These are phyloP conservation scores for Serendipita sp. DNA, from an alignment of 768 basidiomycete species.

Conservation along the genomic window DNA sequence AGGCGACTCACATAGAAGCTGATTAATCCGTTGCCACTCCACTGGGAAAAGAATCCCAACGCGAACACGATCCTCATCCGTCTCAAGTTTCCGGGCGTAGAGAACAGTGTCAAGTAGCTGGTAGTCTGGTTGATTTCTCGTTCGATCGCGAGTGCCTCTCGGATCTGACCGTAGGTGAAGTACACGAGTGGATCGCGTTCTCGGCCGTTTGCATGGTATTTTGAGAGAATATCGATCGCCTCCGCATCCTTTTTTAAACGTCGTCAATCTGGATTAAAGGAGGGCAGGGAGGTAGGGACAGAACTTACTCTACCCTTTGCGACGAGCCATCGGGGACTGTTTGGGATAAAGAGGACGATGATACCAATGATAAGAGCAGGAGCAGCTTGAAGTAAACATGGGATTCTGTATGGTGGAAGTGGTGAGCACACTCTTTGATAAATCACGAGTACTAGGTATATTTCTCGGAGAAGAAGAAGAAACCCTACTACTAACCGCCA, in stretches of 20 bases:
- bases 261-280: neutral
- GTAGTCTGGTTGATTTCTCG: constrained; percentile 34
- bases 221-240: constrained; percentile 44
- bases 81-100: constrained; percentile 34
- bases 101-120: constrained; percentile 32
- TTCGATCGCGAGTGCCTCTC: constrained; percentile 49
- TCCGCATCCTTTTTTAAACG: constrained; percentile 24
- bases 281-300: neutral
- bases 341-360: constrained; percentile 49
- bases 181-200: constrained; percentile 2
- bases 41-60: constrained; percentile 42
- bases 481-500: constrained; percentile 12
- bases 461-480: constrained; percentile 15
- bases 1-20: constrained; percentile 8
- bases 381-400: constrained; percentile 44
- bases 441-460: constrained; percentile 21
- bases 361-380: constrained; percentile 39
- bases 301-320: constrained; percentile 30
- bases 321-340: constrained; percentile 47
- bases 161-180: constrained; percentile 27
- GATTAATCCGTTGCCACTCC: constrained; percentile 40
- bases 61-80: constrained; percentile 42
- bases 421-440: no score
- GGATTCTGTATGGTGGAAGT: constrained; percentile 22
- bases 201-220: constrained; percentile 38